Base-by-base conservation (phyloP, 805 yeast species). In the Ogataea neopini region DNA sequence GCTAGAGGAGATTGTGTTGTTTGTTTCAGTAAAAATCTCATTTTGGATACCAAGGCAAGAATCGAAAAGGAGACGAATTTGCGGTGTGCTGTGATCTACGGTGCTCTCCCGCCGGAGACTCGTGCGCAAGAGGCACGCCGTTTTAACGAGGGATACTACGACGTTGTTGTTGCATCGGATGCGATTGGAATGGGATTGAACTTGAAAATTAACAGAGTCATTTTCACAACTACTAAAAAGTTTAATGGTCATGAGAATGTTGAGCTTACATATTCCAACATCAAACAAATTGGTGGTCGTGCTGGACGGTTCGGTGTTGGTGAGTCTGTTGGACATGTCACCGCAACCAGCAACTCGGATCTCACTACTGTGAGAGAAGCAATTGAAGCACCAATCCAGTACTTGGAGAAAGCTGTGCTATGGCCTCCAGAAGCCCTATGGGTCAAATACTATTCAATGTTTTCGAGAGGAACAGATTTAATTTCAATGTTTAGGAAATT, bases 101-200 rank as follows among this genome's bases (percentile, higher is more conserved):
- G 99, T 18, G 91, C 96, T 0, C 71, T 94, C 37, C 99, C 99
- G 0, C 96, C 98, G 0, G 98, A 94, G 62, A 88, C 92, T 0
- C 77, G 99, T 55, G 80, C 89, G 2, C 80, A 81, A 54, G 97
- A 94, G 61, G 96, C 97, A 0, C 64, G 71, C 23, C 72, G 78
- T 40, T 94, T 94, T 66, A 94, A 94, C 61, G 69, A 62, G n/a
- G 92, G 96, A 2, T 76, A 77, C 29, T 85, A 81, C 52, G 94
- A 91, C 58, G 76, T 87, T n/a, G 71, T 94, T 32, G 87, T 94
- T 6, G 98, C 99, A 1, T 87, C 96, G 2, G 98, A 94, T 70
- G 99, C 99, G 0, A 83, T 94, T 52, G 99, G 99, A 2, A 92
- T 94, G 97, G 99, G 99, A 0, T 73, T 94, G 45, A 94, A 94